Percentiles rank a stretch among this genome's conserved stretches.
Conservation (phyloP, 75 land plant genomes). For the Chamaecyparis obtusa region DNA sequence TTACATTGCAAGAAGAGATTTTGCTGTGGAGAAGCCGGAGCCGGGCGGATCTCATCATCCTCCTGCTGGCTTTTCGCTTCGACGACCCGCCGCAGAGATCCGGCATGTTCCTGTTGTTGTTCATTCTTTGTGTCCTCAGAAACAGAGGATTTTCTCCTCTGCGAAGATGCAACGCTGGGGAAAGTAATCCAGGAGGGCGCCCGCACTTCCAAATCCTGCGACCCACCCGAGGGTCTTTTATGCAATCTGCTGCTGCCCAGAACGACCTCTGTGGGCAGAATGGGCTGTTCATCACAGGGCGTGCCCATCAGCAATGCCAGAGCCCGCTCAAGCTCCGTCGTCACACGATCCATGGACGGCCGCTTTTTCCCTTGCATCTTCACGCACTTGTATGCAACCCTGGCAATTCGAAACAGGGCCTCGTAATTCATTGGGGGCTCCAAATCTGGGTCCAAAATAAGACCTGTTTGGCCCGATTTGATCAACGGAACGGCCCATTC, state of each 20-base stretch:
- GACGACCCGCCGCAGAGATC: slow-evolving; percentile 12
- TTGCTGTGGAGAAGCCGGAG: slow-evolving; percentile 75
- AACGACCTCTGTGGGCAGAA: slow-evolving; percentile 82
- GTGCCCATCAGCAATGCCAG: slow-evolving; percentile 85
- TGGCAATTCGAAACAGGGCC: slow-evolving; percentile 63
- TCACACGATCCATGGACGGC: slow-evolving; percentile 90
- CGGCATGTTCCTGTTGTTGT: slow-evolving; percentile 27
- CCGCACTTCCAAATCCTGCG: slow-evolving; percentile 48
- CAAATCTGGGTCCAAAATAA: slow-evolving; percentile 63
- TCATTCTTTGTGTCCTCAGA: slow-evolving; percentile 57
- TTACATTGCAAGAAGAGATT: slow-evolving; percentile 57
- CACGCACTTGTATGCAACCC: slow-evolving; percentile 76
- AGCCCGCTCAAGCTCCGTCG: slow-evolving; percentile 75
- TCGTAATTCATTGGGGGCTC: slow-evolving; percentile 59
- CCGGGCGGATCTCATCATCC: slow-evolving; percentile 75
- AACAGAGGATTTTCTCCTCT: slow-evolving; percentile 64
- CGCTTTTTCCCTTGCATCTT: slow-evolving; percentile 89
- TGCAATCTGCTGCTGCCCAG: slow-evolving; percentile 78
- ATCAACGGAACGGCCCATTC: slow-evolving; percentile 94
- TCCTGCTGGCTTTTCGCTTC: slow-evolving; percentile 24
- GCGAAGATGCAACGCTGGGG: slow-evolving; percentile 74
- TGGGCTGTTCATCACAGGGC: slow-evolving; percentile 72
- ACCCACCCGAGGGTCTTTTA: slow-evolving; percentile 62
- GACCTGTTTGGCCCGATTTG: slow-evolving; percentile 47
- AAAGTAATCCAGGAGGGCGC: slow-evolving; percentile 82